Conservation (phyloP, 192 early-diverging fungal species). For the Entomortierella chlamydospora region DNA sequence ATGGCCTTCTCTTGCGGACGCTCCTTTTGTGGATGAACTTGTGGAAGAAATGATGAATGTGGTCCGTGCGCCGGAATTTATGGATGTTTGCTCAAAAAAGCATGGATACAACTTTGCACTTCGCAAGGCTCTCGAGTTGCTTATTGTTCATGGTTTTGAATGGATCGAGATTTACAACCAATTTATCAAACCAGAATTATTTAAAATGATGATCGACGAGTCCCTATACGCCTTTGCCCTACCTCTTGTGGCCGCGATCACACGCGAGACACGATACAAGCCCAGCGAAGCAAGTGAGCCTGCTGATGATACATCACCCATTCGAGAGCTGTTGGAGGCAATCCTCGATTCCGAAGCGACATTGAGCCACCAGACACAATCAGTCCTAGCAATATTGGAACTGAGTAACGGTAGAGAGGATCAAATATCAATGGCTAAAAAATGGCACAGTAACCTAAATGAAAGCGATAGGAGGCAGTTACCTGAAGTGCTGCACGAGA, state of each 20-base stretch:
- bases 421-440: background rate
- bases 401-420: conserved; percentile 15
- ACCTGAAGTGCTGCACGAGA: background rate
- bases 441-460: background rate
- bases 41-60: conserved; percentile 16
- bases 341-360: conserved; percentile 18
- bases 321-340: conserved; percentile 20
- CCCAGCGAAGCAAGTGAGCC: background rate
- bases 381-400: conserved; percentile 22
- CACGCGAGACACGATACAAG: conserved; percentile 8
- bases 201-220: conserved; percentile 25
- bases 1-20: conserved; percentile 17
- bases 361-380: conserved; percentile 14
- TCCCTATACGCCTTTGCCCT: conserved; percentile 13
- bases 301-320: background rate
- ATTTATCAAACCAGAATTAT: conserved; percentile 17
- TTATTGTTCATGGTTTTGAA: conserved; percentile 30
- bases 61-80: conserved; percentile 10
- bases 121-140: conserved; percentile 36
- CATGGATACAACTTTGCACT: conserved; percentile 13
- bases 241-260: conserved; percentile 23
- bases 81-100: background rate
- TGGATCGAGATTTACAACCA: conserved; percentile 41
- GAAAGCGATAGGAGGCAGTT: background rate
- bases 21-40: conserved; percentile 39